Base-by-base conservation (phyloP, 257 asterid genomes). In the Solanum verrucosum region DNA sequence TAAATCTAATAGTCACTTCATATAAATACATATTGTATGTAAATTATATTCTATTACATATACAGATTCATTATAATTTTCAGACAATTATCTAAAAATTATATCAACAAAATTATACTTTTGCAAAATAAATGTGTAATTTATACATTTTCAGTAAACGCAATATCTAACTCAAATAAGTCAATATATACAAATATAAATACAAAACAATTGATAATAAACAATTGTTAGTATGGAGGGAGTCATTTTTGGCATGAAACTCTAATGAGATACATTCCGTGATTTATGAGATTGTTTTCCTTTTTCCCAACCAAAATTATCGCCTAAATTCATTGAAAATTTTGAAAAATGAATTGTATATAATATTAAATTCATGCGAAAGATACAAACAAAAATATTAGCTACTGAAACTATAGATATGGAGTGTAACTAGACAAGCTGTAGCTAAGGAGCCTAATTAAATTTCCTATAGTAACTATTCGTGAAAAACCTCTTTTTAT, bases 381-480 rank as follows among this genome's bases (percentile, higher is more conserved):
- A 18, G 6, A 52, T 52, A 52, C 10, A 52, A 52, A 52, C 1
- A 52, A 16, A 16, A 52, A 52, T 52, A 52, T 52, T 7, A 18
- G 10, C 23, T 52, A 52, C 63, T 18, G n/a, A 52, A 52, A 52
- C 23, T 52, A 18, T 52, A 52, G 10, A 16, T 52, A 52, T 52
- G 9, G 1, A 52, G 3, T 1, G 4, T 18, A 52, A 52, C 20
- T 6, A 52, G 63, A 6, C n/a, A 52, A 52, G 0, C 0, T 5
- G 0, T 52, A 52, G 60, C 60, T 6, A 18, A 52, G 9, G 1
- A 52, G 63, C 63, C 63, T 52, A 52, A 52, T 52, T 16, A 52
- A 52, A 7, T 52, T 52, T 16, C 4, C 9, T 4, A 52, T 6
- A 52, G 4, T 16, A 52, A 7, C 23, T 16, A 6, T 52, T 15